phyloP scores from a whole-genome alignment of 257 asterid genomes.

The Rubia yunnanensis region DNA sequence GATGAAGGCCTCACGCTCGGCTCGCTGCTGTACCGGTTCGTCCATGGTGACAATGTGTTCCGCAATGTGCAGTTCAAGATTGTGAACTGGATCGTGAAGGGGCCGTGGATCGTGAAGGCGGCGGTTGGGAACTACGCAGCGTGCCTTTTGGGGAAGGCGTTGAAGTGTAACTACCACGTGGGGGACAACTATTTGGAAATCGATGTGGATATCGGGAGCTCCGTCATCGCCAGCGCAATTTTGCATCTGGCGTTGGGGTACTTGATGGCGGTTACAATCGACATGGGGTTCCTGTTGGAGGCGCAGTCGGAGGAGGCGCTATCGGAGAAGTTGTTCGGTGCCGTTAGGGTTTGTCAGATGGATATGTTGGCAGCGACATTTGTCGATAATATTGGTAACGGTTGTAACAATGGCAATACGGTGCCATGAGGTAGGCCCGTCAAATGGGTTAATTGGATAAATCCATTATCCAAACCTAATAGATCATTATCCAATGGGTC shows the following conservation, averaged over 20 bases:
- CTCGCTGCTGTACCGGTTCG: slow-evolving; percentile 56
- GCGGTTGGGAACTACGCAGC: slow-evolving; percentile 90
- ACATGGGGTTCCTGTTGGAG: slow-evolving; percentile 93
- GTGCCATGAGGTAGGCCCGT: no score
- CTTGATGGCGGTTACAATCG: slow-evolving; percentile 73
- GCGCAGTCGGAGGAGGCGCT: slow-evolving; percentile 59
- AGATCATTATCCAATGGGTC: no score
- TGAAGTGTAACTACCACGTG: slow-evolving; percentile 57
- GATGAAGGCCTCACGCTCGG: slow-evolving; percentile 46
- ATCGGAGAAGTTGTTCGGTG: slow-evolving; percentile 79
- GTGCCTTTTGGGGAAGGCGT: slow-evolving; percentile 73
- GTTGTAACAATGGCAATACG: not conserved
- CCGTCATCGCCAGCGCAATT: slow-evolving; percentile 77
- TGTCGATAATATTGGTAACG: slow-evolving; percentile 24
- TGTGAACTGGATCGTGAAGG: slow-evolving; percentile 75
- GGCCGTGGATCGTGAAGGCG: slow-evolving; percentile 90
- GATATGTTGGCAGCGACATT: slow-evolving; percentile 71
- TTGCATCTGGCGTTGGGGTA: slow-evolving; percentile 76
- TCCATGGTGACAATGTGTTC: slow-evolving; percentile 58
- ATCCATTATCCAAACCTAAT: no score
- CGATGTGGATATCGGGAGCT: slow-evolving; percentile 87
- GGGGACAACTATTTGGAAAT: slow-evolving; percentile 78
- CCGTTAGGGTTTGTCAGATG: slow-evolving; percentile 82
- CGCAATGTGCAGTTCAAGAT: slow-evolving; percentile 74
- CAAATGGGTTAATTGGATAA: no score